phyloP scores from a whole-genome alignment of 345 rosid genomes.

The Syzygium oleosum region DNA sequence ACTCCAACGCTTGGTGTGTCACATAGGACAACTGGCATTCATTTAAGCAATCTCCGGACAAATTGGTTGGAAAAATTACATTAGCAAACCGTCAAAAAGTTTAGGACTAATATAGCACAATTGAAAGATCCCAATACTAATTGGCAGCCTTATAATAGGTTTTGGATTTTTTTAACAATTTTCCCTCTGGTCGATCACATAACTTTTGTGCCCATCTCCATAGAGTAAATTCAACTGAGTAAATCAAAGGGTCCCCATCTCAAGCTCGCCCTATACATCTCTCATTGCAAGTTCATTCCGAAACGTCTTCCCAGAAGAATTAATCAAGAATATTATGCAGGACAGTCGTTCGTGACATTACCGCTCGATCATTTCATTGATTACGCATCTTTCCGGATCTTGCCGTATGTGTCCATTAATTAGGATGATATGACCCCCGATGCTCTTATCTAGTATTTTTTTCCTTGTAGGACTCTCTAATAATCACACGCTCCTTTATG shows the following conservation, averaged over 20 bases:
- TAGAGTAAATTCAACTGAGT: background rate
- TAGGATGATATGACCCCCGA: too few species aligned
- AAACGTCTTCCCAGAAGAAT: background rate
- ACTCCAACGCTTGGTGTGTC: background rate
- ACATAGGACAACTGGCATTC: background rate
- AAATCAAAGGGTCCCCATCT: background rate
- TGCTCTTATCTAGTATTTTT: background rate
- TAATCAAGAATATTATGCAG: background rate
- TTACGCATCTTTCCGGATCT: rapidly evolving
- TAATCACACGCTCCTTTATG: background rate
- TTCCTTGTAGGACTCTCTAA: background rate
- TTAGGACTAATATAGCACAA: too few species aligned
- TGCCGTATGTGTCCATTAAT: background rate
- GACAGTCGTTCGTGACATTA: background rate
- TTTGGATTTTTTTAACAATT: background rate
- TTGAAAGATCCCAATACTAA: too few species aligned
- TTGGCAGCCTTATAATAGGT: background rate
- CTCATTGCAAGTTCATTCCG: background rate
- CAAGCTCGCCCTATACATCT: background rate
- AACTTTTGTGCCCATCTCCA: background rate
- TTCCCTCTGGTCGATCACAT: background rate
- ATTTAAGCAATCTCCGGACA: rapidly evolving
- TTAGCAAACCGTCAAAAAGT: background rate
- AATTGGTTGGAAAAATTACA: too few species aligned
- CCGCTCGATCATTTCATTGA: background rate